These are phyloP conservation scores for Xylariaceae sp. DNA, from an alignment of 2,329 filamentous ascomycete genomes.

Conservation along the genomic window DNA sequence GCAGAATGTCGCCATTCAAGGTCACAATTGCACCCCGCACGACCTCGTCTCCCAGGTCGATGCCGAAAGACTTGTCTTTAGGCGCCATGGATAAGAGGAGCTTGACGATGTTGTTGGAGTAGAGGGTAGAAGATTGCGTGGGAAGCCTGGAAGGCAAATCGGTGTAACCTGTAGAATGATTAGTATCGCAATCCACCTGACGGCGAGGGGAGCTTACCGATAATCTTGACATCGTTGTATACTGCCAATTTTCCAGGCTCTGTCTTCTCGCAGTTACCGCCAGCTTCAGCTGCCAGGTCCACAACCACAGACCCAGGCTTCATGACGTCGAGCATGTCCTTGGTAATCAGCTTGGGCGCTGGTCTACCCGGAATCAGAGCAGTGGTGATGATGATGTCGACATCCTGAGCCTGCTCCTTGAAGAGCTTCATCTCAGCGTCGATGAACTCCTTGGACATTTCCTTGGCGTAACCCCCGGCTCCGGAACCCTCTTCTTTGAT, in stretches of 20 bases:
- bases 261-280: conserved; percentile 81
- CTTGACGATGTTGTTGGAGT: conserved; percentile 91
- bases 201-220: conserved; percentile 57
- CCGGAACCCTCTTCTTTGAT: conserved; percentile 78
- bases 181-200: conserved; percentile 8
- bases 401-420: conserved; percentile 75
- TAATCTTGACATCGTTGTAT: conserved; percentile 74
- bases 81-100: conserved; percentile 76
- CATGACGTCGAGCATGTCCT: conserved; percentile 74
- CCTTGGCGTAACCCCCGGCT: conserved; percentile 81
- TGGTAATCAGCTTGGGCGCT: conserved; percentile 77
- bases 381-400: conserved; percentile 89
- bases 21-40: conserved; percentile 80
- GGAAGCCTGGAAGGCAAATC: conserved; percentile 80
- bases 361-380: conserved; percentile 82
- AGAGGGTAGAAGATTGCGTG: conserved; percentile 82
- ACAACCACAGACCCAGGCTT: conserved; percentile 85
- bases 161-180: conserved; percentile 56
- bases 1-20: conserved; percentile 66
- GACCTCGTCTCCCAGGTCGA: conserved; percentile 78
- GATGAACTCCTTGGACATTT: conserved; percentile 91
- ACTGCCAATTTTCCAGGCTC: conserved; percentile 61
- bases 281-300: conserved; percentile 79
- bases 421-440: conserved; percentile 91
- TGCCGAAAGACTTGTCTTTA: conserved; percentile 68